Percentiles rank a stretch among this genome's conserved stretches.
Evolutionary conservation across 495 filamentous ascomycete species (phyloP).

Genomic region (Staphylotrichum longicolle): DNA sequence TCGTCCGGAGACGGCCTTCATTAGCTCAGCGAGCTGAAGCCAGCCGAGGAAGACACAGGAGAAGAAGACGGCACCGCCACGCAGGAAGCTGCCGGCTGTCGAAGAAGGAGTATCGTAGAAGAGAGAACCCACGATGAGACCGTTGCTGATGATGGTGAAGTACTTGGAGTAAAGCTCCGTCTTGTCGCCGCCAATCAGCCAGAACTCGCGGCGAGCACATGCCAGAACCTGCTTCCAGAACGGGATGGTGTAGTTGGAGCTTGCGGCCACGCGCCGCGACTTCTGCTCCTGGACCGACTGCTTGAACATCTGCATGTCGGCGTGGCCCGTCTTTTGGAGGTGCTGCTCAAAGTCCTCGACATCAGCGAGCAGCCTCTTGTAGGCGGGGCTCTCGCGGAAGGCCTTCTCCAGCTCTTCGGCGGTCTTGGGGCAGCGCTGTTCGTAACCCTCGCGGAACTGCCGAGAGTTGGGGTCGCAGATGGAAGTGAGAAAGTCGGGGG

Average conservation of each 20-base stretch:
- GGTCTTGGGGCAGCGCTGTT: slow-evolving; percentile 64
- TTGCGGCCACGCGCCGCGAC: slow-evolving; percentile 35
- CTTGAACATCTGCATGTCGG: slow-evolving; percentile 50
- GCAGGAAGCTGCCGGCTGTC: slow-evolving; percentile 51
- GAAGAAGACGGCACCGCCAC: slow-evolving; percentile 64
- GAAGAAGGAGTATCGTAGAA: slow-evolving; percentile 70
- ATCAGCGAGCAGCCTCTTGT: slow-evolving; percentile 49
- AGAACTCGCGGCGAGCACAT: slow-evolving; percentile 54
- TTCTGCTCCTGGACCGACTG: slow-evolving; percentile 47
- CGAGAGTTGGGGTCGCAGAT: slow-evolving; percentile 67
- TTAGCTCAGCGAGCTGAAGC: slow-evolving; percentile 73
- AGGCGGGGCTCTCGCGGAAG: slow-evolving; percentile 56
- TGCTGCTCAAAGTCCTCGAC: slow-evolving; percentile 49
- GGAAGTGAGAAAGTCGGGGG: slow-evolving; percentile 70
- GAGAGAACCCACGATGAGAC: slow-evolving; percentile 71
- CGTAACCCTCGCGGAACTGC: slow-evolving; percentile 57
- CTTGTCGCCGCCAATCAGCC: slow-evolving; percentile 61
- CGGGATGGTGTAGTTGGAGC: slow-evolving; percentile 56
- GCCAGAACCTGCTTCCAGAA: slow-evolving; percentile 58
- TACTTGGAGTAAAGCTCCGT: slow-evolving; percentile 61
- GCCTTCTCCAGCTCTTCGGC: slow-evolving; percentile 66
- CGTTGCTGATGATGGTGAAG: slow-evolving; percentile 57
- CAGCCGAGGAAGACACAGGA: slow-evolving; percentile 78
- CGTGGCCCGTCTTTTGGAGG: slow-evolving; percentile 31
- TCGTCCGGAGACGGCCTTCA: slow-evolving; percentile 63